Base-by-base conservation (phyloP, 2,329 filamentous ascomycete genomes). In the Phyllosticta citribraziliensis region DNA sequence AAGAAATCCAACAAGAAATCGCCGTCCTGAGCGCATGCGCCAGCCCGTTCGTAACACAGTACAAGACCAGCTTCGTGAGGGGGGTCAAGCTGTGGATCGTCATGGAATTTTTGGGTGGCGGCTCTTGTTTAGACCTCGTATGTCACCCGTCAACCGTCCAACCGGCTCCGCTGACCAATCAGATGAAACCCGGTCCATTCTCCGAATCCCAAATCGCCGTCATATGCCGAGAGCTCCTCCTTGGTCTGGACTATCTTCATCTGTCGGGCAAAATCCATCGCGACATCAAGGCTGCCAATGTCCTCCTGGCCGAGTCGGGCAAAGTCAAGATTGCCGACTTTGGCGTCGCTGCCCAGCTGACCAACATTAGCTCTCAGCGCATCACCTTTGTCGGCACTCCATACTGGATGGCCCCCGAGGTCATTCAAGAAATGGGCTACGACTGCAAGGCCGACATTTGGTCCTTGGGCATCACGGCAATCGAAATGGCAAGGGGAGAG, bases 371-470 rank as follows among this genome's bases (percentile, higher is more conserved):
- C 76, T 97, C 93, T 2, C 91, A 97, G 74, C 86, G 94, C 60
- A 93, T 97, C 75, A 99, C 94, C 0, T 97, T 99, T 70, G 94
- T 99, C 20, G 94, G 94, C 20, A 97, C 93, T 0, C 94, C 94
- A 0, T 97, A 97, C 74, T 97, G 94, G 94, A 97, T 97, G 93
- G 93, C 94, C 1, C 93, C 93, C 8, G 93, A 97, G 76, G 93
- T 97, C 57, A 97, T 97, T 73, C 96, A 96, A 76, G 93, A 97
- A 75, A 94, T 91, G 61, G 93, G 93, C 55, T 97, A 97, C 77
- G 93, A 97, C 74, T 91, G 96, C 77, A 97, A 96, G 77, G 93
- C 93, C 53, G 93, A 97, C 71, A 96, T 97, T 62, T 97, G 93
- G 93, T 97, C 92, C 0, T 79, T 97, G 19, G 93, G 93, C 47